Evolutionary conservation across 2,329 filamentous ascomycete species (phyloP).

Genomic region (Aulographum hederae): DNA sequence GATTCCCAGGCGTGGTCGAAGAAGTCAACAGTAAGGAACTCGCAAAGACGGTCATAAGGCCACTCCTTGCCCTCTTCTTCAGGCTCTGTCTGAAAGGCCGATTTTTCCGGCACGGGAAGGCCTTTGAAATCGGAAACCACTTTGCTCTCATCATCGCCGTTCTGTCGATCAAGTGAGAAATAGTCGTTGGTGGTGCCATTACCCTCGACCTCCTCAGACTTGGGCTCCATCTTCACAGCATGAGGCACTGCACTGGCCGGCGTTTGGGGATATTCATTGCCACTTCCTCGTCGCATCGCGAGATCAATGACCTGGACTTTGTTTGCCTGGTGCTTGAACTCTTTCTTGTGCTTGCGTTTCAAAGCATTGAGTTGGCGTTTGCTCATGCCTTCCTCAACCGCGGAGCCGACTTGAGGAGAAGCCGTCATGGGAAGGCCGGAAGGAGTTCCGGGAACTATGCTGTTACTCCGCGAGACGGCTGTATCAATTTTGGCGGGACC

Average conservation of each 20-base stretch:
- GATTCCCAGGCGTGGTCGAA: constrained; percentile 93
- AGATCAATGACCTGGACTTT: constrained; percentile 85
- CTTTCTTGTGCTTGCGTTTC: constrained; percentile 83
- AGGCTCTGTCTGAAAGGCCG: constrained; percentile 62
- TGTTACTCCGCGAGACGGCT: constrained; percentile 23
- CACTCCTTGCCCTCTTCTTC: constrained; percentile 53
- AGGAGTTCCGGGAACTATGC: no score
- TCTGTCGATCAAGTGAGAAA: constrained; percentile 68
- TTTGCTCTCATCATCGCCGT: constrained; percentile 76
- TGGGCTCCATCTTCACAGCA: constrained; percentile 42
- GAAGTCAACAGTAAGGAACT: constrained; percentile 82
- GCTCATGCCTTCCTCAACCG: constrained; percentile 50
- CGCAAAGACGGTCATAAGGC: constrained; percentile 87
- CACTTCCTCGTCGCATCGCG: constrained; percentile 44
- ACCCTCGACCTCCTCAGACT: constrained; percentile 38
- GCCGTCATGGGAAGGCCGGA: constrained; percentile 17
- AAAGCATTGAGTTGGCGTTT: constrained; percentile 87
- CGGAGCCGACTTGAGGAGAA: constrained; percentile 14
- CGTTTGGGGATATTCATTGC: no score
- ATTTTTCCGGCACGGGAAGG: constrained; percentile 60
- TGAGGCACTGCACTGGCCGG: constrained; percentile 34
- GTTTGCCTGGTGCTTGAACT: constrained; percentile 73
- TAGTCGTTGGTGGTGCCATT: constrained; percentile 51
- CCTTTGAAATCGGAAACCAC: constrained; percentile 95
- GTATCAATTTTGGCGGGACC: constrained; percentile 35